phyloP scores from a whole-genome alignment of 73 alveolate genomes.

The Paramecium sonneborni region DNA sequence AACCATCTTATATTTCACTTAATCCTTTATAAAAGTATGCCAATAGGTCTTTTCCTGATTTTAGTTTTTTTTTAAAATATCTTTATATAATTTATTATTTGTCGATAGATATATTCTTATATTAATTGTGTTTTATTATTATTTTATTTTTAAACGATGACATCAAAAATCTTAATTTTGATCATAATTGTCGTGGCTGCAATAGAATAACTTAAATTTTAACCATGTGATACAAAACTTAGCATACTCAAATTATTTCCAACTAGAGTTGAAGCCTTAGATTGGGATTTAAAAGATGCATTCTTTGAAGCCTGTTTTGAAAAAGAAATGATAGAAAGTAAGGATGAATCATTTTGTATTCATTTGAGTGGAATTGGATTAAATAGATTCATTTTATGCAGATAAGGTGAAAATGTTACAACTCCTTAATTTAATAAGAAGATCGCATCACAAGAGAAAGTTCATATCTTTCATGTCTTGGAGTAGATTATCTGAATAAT shows the following conservation, averaged over 20 bases:
- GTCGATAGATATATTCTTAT: not conserved
- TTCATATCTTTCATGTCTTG: not conserved
- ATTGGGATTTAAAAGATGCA: slow-evolving; percentile 30
- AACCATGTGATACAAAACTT: not conserved
- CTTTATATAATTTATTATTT: too few relatives aligned
- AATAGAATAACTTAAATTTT: not conserved
- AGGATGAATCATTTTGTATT: slow-evolving; percentile 47
- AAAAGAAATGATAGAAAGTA: not conserved
- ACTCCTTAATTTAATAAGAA: slow-evolving; percentile 25
- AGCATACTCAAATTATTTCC: not conserved
- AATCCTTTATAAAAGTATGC: too few relatives aligned
- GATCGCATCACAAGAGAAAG: not conserved
- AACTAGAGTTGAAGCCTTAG: not conserved
- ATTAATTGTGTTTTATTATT: not conserved
- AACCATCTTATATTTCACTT: too few relatives aligned
- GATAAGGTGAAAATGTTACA: not conserved
- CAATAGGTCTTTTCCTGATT: too few relatives aligned
- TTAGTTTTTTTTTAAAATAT: too few relatives aligned
- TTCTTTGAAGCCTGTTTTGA: slow-evolving; percentile 25
- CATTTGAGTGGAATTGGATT: not conserved
- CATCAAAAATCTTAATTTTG: slow-evolving; percentile 4
- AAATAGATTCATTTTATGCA: slow-evolving; percentile 35
- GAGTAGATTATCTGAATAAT: not conserved
- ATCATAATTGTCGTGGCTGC: slow-evolving; percentile 7
- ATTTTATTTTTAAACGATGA: not conserved